Percentiles rank a stretch among this genome's conserved stretches.
Evolutionary conservation across 768 basidiomycete genomes (phyloP).

Genomic region (Tephrocybe sp.): DNA sequence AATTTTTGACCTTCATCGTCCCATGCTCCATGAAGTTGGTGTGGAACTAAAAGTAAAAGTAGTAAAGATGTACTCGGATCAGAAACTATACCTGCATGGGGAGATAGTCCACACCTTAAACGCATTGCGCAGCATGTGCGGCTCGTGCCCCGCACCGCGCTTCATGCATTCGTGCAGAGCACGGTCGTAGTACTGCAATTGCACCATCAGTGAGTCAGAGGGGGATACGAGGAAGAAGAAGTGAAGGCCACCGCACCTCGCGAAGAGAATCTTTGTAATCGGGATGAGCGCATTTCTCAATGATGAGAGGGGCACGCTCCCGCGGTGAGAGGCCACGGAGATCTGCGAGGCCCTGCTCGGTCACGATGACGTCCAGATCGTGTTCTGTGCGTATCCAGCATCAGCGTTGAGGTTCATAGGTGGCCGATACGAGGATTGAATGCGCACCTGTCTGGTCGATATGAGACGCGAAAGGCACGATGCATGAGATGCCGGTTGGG

Average conservation of each 20-base stretch:
- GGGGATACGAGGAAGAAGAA: not conserved
- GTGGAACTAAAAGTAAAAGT: slow-evolving; percentile 13
- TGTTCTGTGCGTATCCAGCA: slow-evolving; percentile 32
- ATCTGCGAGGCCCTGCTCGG: slow-evolving; percentile 50
- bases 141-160: slow-evolving; percentile 45
- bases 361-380: slow-evolving; percentile 47
- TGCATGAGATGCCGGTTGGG: slow-evolving; percentile 49
- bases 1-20: slow-evolving; percentile 31
- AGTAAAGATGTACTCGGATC: too few species aligned
- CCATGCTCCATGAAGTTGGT: slow-evolving; percentile 31
- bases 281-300: slow-evolving; percentile 48
- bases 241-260: slow-evolving; percentile 26
- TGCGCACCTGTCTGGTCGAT: slow-evolving; percentile 46
- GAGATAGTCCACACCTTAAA: too few species aligned
- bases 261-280: slow-evolving; percentile 41
- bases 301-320: slow-evolving; percentile 46
- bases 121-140: slow-evolving; percentile 41
- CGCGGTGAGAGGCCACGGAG: slow-evolving; percentile 45
- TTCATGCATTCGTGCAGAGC: slow-evolving; percentile 42
- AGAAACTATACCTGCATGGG: too few species aligned
- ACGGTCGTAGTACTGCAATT: slow-evolving; percentile 40
- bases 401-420: not conserved
- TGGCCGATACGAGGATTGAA: not conserved
- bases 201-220: not conserved
- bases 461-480: slow-evolving; percentile 48